phyloP scores from a whole-genome alignment of 192 early-diverging fungal species.

The Coemansia sp. region DNA sequence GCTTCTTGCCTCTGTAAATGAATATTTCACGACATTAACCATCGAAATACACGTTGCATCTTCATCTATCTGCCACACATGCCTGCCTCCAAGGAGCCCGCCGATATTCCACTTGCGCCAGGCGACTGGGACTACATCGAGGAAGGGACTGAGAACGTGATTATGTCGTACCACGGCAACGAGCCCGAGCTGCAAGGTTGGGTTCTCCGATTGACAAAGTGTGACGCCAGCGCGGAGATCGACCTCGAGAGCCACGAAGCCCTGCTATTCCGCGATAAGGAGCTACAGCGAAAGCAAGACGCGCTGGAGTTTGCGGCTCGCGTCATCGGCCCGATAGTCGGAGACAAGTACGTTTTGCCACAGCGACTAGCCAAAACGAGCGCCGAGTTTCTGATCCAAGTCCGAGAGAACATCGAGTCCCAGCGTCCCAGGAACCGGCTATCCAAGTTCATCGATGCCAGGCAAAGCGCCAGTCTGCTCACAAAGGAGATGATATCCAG shows the following conservation, averaged over 20 bases:
- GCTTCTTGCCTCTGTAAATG: neutral
- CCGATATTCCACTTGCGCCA: constrained; percentile 10
- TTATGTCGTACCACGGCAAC: constrained; percentile 57
- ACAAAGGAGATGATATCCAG: constrained; percentile 51
- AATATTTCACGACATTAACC: neutral
- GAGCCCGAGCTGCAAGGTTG: constrained; percentile 26
- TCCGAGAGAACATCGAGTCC: constrained; percentile 23
- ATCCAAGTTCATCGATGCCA: constrained; percentile 49
- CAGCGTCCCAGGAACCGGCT: constrained; percentile 47
- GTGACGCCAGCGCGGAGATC: neutral
- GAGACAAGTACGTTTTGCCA: constrained; percentile 53
- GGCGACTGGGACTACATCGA: constrained; percentile 63
- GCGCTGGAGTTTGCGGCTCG: constrained; percentile 14
- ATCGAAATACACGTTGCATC: neutral
- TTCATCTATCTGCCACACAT: neutral
- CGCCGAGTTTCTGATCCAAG: constrained; percentile 36
- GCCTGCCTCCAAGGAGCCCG: neutral
- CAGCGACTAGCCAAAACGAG: constrained; percentile 12
- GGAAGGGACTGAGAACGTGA: constrained; percentile 74
- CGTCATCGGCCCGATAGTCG: constrained; percentile 53
- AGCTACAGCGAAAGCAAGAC: neutral
- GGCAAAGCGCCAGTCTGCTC: constrained; percentile 48
- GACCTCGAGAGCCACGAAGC: constrained; percentile 12
- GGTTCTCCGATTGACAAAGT: constrained; percentile 36
- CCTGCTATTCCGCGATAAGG: constrained; percentile 15